These are phyloP conservation scores for Tuber umbilicatum DNA, from an alignment of 495 filamentous ascomycete genomes.

Conservation along the genomic window DNA sequence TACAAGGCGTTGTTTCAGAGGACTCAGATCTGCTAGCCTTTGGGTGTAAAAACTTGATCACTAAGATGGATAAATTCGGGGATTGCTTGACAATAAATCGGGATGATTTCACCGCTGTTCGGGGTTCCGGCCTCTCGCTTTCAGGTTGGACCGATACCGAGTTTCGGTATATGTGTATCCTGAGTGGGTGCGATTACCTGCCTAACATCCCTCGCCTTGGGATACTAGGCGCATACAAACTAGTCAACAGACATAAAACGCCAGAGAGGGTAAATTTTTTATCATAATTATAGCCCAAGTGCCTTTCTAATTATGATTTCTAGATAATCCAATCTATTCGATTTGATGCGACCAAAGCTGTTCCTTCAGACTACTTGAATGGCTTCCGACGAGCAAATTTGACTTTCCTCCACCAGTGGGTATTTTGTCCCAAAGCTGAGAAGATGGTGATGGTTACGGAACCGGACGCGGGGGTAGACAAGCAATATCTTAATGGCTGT, in stretches of 20 bases:
- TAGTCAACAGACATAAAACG: slow-evolving; percentile 81
- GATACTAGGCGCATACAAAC: slow-evolving; percentile 82
- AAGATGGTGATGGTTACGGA: slow-evolving; percentile 59
- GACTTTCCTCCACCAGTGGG: slow-evolving; percentile 89
- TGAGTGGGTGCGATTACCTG: slow-evolving; percentile 98
- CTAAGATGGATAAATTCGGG: slow-evolving; percentile 90
- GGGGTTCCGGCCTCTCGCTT: slow-evolving; percentile 74
- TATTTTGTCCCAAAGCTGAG: slow-evolving; percentile 71
- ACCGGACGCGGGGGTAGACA: slow-evolving; percentile 53
- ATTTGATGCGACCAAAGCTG: slow-evolving; percentile 74
- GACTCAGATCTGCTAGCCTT: slow-evolving; percentile 97
- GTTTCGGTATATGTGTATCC: slow-evolving; percentile 90
- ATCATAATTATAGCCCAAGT: background rate
- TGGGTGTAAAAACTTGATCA: slow-evolving; percentile 79
- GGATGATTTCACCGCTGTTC: slow-evolving; percentile 64
- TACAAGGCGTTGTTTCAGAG: slow-evolving; percentile 85
- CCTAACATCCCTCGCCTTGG: slow-evolving; percentile 76
- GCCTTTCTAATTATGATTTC: background rate
- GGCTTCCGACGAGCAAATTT: slow-evolving; percentile 76
- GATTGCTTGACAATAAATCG: slow-evolving; percentile 88
- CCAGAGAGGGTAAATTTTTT: slow-evolving; percentile 59
- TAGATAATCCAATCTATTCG: slow-evolving; percentile 61
- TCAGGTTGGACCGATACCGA: slow-evolving; percentile 86
- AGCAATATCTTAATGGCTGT: slow-evolving; percentile 68
- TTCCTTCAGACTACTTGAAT: slow-evolving; percentile 69